Evolutionary conservation across 768 basidiomycete species (phyloP).

Genomic region (Lenzites betulinus): DNA sequence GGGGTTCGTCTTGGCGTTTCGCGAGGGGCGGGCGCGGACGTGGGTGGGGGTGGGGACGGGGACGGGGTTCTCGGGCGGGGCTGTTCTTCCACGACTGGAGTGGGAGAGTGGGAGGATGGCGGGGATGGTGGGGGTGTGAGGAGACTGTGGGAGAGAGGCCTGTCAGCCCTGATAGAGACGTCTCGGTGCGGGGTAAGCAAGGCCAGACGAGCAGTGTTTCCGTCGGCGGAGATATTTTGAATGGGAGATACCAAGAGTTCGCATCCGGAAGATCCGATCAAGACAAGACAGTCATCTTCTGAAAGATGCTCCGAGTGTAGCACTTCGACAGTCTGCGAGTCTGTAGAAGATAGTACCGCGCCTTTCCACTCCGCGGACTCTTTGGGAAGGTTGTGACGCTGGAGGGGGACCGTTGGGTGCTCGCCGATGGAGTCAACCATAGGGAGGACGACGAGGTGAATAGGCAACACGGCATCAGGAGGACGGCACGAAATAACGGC

Average conservation of each 20-base stretch:
- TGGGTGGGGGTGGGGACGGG: background rate
- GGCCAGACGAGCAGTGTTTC: conserved; percentile 5
- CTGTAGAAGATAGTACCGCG: background rate
- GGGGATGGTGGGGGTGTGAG: conserved; percentile 30
- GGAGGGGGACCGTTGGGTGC: conserved; percentile 5
- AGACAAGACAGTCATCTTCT: background rate
- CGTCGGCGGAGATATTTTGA: conserved; percentile 6
- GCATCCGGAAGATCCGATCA: conserved; percentile 7
- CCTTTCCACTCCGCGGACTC: background rate
- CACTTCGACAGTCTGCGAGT: background rate
- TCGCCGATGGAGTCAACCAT: conserved; percentile 8
- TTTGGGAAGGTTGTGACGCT: background rate
- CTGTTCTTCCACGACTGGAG: background rate
- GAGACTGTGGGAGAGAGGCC: conserved; percentile 9
- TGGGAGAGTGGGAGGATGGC: conserved; percentile 3
- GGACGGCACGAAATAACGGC: conserved; percentile 5
- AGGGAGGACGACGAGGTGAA: conserved; percentile 13
- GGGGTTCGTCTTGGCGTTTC: background rate
- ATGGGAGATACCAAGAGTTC: conserved; percentile 20
- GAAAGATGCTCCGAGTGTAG: background rate
- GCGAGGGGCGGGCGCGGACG: background rate
- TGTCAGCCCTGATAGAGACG: conserved; percentile 1
- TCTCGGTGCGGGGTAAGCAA: conserved; percentile 18
- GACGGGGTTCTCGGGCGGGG: background rate
- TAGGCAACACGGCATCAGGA: background rate